Conservation (phyloP, 1,139 yeast species). For the Magnusiomyces tetraspermus region DNA sequence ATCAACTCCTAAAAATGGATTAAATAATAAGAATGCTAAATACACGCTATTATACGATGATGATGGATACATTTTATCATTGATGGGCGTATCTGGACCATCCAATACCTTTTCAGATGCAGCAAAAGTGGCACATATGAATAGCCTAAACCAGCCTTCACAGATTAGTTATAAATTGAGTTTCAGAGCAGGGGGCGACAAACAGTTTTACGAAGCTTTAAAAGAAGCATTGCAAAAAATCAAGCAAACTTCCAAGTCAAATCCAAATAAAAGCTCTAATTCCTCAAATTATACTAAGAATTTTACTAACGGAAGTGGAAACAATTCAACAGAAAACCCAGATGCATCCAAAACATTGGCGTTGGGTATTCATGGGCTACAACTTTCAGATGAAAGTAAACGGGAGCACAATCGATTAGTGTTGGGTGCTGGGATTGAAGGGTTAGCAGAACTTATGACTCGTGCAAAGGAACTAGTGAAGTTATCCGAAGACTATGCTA, state of each 20-base stretch:
- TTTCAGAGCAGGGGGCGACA: slow-evolving; percentile 32
- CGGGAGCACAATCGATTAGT: slow-evolving; percentile 54
- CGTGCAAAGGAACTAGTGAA: slow-evolving; percentile 66
- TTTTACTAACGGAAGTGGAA: no score
- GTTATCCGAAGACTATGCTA: slow-evolving; percentile 44
- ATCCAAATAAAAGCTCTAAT: no score
- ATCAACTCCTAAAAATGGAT: not conserved
- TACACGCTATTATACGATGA: slow-evolving; percentile 18
- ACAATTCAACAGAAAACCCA: not conserved
- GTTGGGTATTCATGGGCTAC: slow-evolving; percentile 62
- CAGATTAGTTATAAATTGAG: slow-evolving; percentile 24
- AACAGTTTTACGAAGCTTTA: slow-evolving; percentile 26
- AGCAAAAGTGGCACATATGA: not conserved
- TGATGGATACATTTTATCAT: slow-evolving; percentile 19
- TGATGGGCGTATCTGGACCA: slow-evolving; percentile 21
- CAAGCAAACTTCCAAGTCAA: not conserved
- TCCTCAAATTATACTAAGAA: no score
- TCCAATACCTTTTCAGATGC: slow-evolving; percentile 11
- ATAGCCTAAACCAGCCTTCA: not conserved
- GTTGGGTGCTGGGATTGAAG: slow-evolving; percentile 62
- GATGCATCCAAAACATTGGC: not conserved
- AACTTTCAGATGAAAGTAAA: slow-evolving; percentile 48
- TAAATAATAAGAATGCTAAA: not conserved
- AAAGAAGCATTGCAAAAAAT: slow-evolving; percentile 18
- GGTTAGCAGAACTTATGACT: slow-evolving; percentile 65